phyloP scores from a whole-genome alignment of 176 grass and related monocot genomes.

The Musa troglodytarum region DNA sequence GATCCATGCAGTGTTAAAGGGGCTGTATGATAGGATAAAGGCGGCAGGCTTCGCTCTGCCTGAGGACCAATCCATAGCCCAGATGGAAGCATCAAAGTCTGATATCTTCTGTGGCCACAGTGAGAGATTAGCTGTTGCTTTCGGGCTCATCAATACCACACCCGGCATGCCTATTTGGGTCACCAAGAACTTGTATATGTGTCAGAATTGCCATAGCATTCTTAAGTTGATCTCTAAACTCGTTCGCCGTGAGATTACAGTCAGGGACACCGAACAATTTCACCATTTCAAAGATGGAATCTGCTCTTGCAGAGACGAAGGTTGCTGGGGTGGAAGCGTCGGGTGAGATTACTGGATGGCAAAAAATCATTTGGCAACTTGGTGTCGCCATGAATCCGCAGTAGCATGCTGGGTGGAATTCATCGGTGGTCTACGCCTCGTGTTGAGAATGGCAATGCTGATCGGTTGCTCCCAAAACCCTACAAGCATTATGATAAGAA shows the following conservation, averaged over 20 bases:
- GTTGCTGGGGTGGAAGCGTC: conserved; percentile 1
- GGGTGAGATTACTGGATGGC: background rate
- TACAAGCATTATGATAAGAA: background rate
- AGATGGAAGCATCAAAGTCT: conserved; percentile 48
- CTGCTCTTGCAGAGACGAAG: conserved; percentile 64
- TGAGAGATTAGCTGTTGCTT: conserved; percentile 78
- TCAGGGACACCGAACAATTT: conserved; percentile 64
- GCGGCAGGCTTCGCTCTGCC: conserved; percentile 36
- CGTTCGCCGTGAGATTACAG: conserved; percentile 73
- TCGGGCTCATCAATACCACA: conserved; percentile 82
- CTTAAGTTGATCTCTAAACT: conserved; percentile 55
- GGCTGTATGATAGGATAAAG: conserved; percentile 65
- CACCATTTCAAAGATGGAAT: conserved; percentile 85
- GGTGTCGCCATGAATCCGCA: too few relatives aligned
- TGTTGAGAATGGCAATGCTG: too few relatives aligned
- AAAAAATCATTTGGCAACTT: background rate
- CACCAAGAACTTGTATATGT: conserved; percentile 87
- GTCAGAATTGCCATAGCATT: conserved; percentile 61
- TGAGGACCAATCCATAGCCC: conserved; percentile 35
- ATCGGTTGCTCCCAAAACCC: background rate
- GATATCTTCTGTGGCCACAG: conserved; percentile 89
- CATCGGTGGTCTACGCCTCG: too few relatives aligned
- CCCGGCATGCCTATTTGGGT: conserved; percentile 66
- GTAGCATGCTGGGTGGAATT: too few relatives aligned
- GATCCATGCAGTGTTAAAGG: conserved; percentile 55